phyloP scores from a whole-genome alignment of 495 filamentous ascomycete genomes.

The Tuber calosporum region DNA sequence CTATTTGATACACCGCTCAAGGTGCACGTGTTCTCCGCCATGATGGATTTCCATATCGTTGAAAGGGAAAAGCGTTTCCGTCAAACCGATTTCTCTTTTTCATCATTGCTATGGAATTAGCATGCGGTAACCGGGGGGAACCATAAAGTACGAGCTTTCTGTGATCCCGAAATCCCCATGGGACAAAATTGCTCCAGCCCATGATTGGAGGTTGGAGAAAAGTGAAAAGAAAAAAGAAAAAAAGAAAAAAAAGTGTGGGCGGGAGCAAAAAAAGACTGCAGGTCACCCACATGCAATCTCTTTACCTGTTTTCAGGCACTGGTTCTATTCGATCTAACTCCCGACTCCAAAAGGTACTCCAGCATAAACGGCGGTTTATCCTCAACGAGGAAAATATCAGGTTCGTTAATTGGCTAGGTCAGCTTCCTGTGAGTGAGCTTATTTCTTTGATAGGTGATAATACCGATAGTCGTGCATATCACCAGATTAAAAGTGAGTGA shows the following conservation, averaged over 20 bases:
- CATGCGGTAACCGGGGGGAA: background rate
- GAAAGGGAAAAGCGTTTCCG: background rate
- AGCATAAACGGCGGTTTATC: no score
- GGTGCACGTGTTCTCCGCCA: background rate
- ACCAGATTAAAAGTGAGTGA: no score
- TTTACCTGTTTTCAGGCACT: no score
- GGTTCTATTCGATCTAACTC: no score
- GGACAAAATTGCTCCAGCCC: background rate
- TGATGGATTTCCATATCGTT: background rate
- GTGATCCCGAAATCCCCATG: background rate
- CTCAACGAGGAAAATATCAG: no score
- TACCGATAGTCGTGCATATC: no score
- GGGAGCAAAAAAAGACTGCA: background rate
- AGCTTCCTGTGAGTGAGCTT: no score
- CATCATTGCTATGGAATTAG: no score
- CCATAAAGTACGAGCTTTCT: background rate
- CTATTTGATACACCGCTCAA: background rate
- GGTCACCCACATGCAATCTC: background rate
- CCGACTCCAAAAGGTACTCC: no score
- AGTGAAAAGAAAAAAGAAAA: background rate
- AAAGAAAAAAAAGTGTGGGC: background rate
- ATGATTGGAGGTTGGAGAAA: background rate
- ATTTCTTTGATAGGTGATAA: no score
- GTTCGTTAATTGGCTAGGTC: no score
- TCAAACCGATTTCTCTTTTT: background rate